Base-by-base conservation (phyloP, 2,329 filamentous ascomycete genomes). In the Penicillium sp. region DNA sequence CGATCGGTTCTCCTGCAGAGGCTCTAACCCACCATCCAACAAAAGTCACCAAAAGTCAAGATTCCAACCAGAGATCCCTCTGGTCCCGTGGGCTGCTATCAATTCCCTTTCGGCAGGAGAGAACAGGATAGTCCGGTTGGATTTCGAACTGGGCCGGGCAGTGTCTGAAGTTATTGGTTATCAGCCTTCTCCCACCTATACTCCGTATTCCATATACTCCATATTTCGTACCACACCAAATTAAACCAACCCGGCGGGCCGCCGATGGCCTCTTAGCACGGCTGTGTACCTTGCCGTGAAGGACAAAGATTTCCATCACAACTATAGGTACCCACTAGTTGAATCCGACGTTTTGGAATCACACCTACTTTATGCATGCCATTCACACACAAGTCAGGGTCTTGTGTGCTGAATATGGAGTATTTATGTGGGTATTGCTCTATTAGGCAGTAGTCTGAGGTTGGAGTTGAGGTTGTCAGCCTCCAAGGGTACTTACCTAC, bases 381-480 rank as follows among this genome's bases (percentile, higher is more conserved):
- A 40, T 56, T 46, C 48, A 45, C 19, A 34, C 39, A 27, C 16
- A 29, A 34, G 16, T 33, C 50, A 36, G 38, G 10, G 15, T 19
- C 10, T 21, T n/a, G 5, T 4, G 23, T 33, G 2, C 7, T 2
- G n/a, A 21, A 1, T 2, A 21, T 23, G 13, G 19, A 33, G 29
- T 23, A 16, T 11, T 8, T 6, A 40, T 31, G 36, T 52, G 7
- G 31, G 19, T n/a, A n/a, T 51, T 51, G 5, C 53, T 21, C 8
- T 27, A 38, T 51, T 51, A 36, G 48, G 48, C 36, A 55, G 29
- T 39, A 56, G 53, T 13, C 40, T 46, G 34, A 11, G n/a, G 19
- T 43, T 36, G 45, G n/a, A 21, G 39, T 11, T 40, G 34, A 33
- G 25, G 23, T 21, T 43, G 38, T 31, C 34, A 39, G 9, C 15